Conservation (phyloP, 192 early-diverging fungal species). For the Rhizophagus clarus region DNA sequence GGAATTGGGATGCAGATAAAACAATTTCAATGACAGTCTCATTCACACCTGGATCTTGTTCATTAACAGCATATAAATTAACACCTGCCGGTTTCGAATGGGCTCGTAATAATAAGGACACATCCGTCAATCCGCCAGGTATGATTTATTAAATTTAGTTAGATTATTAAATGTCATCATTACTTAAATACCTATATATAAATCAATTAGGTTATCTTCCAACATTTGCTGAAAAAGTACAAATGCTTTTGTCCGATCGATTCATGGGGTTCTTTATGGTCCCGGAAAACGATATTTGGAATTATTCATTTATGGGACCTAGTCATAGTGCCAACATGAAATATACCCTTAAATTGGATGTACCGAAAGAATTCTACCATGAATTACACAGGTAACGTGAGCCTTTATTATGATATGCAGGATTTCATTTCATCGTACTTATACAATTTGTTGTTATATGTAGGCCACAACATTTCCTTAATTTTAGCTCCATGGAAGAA, state of each 20-base stretch:
- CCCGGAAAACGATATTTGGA: conserved; percentile 94
- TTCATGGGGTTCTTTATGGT: conserved; percentile 99
- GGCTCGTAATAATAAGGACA: conserved; percentile 93
- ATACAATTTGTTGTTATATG: neutral
- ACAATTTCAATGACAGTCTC: conserved; percentile 90
- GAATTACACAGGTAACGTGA: conserved; percentile 70
- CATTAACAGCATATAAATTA: conserved; percentile 92
- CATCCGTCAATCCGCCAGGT: conserved; percentile 71
- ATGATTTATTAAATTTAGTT: neutral
- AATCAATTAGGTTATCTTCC: conserved; percentile 73
- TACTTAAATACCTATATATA: neutral
- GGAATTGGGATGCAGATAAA: conserved; percentile 94
- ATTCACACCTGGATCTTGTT: conserved; percentile 98
- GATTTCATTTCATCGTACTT: neutral
- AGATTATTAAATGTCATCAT: neutral
- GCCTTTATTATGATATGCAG: neutral
- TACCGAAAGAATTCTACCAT: conserved; percentile 97
- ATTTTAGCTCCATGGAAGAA: conserved; percentile 76
- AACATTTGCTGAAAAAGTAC: conserved; percentile 92
- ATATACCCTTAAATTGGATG: conserved; percentile 85
- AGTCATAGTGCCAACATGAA: conserved; percentile 91
- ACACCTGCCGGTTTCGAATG: conserved; percentile 97
- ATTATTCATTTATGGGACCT: conserved; percentile 99
- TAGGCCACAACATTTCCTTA: conserved; percentile 92
- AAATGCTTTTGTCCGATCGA: conserved; percentile 93